Conservation (phyloP, 176 grass and related monocot species). For the Triticum timopheevii region DNA sequence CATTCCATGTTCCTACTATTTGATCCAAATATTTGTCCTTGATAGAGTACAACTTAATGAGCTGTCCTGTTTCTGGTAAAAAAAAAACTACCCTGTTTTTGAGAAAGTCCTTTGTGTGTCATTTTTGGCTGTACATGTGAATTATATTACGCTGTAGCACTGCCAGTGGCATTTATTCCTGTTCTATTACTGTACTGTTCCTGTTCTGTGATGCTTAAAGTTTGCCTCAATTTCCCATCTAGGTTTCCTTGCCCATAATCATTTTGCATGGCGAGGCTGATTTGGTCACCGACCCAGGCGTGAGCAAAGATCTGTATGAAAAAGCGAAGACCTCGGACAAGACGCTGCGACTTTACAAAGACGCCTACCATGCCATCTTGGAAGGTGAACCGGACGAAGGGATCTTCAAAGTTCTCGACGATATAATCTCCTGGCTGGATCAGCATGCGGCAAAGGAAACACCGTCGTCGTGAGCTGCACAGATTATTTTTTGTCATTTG, state of each 20-base stretch:
- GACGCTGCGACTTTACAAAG: conserved; percentile 74
- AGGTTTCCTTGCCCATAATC: conserved; percentile 90
- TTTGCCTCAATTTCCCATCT: conserved; percentile 10
- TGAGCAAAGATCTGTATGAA: conserved; percentile 92
- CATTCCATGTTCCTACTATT: not conserved
- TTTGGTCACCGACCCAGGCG: conserved; percentile 74
- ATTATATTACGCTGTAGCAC: not conserved
- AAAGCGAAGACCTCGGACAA: conserved; percentile 86
- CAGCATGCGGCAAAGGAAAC: conserved; percentile 44
- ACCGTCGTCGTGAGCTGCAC: conserved; percentile 25
- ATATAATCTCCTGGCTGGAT: conserved; percentile 90
- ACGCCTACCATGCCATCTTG: conserved; percentile 66
- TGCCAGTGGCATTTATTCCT: not conserved
- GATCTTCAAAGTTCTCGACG: conserved; percentile 76
- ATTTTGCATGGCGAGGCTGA: conserved; percentile 87
- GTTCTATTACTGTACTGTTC: not conserved
- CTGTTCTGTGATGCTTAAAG: not conserved
- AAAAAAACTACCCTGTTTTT: not conserved
- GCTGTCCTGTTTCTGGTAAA: not conserved
- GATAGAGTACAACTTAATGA: not conserved
- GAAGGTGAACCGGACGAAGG: conserved; percentile 89
- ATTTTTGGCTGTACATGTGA: not conserved
- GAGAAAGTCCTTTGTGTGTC: not conserved
- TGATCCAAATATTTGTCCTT: not conserved
- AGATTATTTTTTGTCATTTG: not conserved